Conservation (phyloP, 192 early-diverging fungal genomes). For the Podila verticillata region DNA sequence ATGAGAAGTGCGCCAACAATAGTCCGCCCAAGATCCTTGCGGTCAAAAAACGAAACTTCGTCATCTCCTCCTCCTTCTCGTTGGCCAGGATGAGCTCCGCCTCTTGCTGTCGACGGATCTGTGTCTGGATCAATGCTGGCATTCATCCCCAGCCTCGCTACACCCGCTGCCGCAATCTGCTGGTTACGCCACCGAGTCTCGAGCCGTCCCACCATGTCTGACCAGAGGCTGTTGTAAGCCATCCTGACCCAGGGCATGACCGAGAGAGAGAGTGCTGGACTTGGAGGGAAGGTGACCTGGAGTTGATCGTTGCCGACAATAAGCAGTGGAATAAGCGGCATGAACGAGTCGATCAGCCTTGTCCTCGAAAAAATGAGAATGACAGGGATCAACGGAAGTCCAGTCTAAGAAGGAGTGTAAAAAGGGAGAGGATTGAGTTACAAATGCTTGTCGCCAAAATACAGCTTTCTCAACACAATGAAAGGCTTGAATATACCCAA, state of each 20-base stretch:
- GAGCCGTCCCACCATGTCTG: conserved; percentile 61
- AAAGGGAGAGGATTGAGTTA: neutral
- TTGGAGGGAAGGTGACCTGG: conserved; percentile 65
- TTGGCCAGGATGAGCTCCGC: conserved; percentile 18
- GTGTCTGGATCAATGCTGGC: conserved; percentile 35
- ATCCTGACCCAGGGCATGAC: conserved; percentile 71
- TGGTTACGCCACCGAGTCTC: conserved; percentile 67
- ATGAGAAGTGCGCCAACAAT: conserved; percentile 73
- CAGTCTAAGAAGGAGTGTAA: conserved; percentile 16
- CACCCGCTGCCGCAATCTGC: conserved; percentile 35
- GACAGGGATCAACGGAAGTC: conserved; percentile 65
- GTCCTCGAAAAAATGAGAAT: conserved; percentile 70
- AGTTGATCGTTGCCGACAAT: conserved; percentile 66
- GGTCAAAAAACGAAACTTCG: conserved; percentile 64
- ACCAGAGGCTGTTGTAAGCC: conserved; percentile 65
- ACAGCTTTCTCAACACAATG: neutral
- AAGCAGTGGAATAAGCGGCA: conserved; percentile 70
- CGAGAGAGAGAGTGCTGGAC: conserved; percentile 68
- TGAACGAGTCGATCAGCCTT: conserved; percentile 62
- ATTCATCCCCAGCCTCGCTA: conserved; percentile 40
- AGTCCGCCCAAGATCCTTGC: conserved; percentile 62
- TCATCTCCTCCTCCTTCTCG: conserved; percentile 42
- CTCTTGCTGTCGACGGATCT: conserved; percentile 27
- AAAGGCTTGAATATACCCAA: conserved; percentile 62
- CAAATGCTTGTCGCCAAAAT: neutral